Base-by-base conservation (phyloP, 768 basidiomycete genomes). In the Postia placenta region DNA sequence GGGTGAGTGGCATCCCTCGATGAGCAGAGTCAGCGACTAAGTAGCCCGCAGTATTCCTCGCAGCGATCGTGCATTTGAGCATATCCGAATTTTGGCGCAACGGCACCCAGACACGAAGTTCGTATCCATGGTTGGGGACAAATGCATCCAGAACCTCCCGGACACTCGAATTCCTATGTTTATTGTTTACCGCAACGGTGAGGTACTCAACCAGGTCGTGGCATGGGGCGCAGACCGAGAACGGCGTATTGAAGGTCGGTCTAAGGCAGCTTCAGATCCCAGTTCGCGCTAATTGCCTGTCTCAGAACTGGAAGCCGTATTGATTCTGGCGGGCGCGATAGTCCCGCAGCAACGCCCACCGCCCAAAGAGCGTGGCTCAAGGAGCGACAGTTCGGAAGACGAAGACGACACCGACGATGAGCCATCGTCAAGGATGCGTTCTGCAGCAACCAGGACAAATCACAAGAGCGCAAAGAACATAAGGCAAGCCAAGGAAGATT, bases 141-240 rank as follows among this genome's bases (percentile, higher is more conserved):
- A 92, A 66, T 95, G 92, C 70, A 96, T 99, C 58, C 83, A 89
- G n/a, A 86, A 97, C 67, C 83, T 98, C 28, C 95, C 94, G 12
- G 96, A 97, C 58, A 74, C 79, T 30, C 83, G 92, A 45, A 68
- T 92, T 35, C 96, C 96, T 1, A 98, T 95, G 75, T 70, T 98
- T 49, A 83, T 99, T 55, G 70, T 95, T 25, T 98, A 99, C 67
- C 82, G 87, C 40, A 86, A 85, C 56, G 96, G 96, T n/a, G 87
- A 93, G 38, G 85, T 98, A 27, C 72, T 78, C 41, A 86, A 87
- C 53, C 92, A 97, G 64, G 72, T 96, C 11, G 73, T 90, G 4
- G 79, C 89, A 1, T 90, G 91, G 85, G 87, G 87, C 12, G 83
- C 82, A 5, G 89, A 92, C 50, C 71, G 75, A 55, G 86, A 92